Conservation (phyloP, 176 grass and related monocot species). For the Bonia amplexicaulis region DNA sequence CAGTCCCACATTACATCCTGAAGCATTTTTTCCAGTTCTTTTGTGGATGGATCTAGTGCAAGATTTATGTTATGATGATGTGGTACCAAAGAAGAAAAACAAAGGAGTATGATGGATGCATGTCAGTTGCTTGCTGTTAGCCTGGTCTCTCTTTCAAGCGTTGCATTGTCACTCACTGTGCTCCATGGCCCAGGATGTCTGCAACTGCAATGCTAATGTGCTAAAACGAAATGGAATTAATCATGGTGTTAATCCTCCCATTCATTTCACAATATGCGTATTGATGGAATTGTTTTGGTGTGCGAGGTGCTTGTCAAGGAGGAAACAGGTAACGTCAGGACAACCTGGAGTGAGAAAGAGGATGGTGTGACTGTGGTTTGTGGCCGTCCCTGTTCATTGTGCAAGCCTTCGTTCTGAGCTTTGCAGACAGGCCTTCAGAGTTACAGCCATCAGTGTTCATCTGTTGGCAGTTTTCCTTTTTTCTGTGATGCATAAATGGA, state of each 20-base stretch:
- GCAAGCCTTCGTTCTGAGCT: neutral
- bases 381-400: neutral
- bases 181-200: constrained; percentile 2
- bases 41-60: constrained; percentile 18
- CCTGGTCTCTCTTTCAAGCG: neutral
- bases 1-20: neutral
- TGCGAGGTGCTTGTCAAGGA: neutral
- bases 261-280: neutral
- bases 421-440: neutral
- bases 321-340: neutral
- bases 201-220: neutral
- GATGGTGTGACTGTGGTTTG: neutral
- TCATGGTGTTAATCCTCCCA: neutral
- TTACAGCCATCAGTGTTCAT: neutral
- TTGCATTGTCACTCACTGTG: neutral
- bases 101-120: neutral
- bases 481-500: neutral
- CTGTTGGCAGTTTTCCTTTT: neutral
- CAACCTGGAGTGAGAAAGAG: neutral
- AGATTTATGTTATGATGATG: neutral
- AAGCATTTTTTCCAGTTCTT: neutral
- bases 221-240: neutral
- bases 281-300: neutral
- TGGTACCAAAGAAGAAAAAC: neutral
- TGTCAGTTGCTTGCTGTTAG: constrained; percentile 1